These are phyloP conservation scores for Amanita thiersii DNA, from an alignment of 768 basidiomycete species.

Conservation along the genomic window DNA sequence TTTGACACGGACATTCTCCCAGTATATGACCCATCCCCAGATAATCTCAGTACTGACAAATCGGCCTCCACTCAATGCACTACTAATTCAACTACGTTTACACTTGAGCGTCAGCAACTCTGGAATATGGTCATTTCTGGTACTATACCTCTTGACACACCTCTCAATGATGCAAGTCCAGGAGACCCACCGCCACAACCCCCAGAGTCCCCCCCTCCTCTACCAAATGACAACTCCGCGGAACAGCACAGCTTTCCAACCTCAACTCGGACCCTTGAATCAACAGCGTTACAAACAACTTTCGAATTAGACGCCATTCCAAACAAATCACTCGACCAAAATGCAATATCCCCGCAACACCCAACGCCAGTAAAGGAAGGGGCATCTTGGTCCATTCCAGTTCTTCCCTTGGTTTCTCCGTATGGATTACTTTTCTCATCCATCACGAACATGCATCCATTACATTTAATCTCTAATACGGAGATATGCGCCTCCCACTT, in stretches of 20 bases:
- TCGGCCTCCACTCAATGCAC: constrained; percentile 11
- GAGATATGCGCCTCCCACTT: too few relatives aligned
- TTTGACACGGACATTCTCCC: constrained; percentile 53
- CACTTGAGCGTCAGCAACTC: constrained; percentile 29
- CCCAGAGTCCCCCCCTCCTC: constrained; percentile 11
- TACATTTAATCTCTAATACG: not conserved
- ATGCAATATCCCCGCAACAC: constrained; percentile 29
- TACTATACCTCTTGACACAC: not conserved
- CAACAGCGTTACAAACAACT: too few relatives aligned
- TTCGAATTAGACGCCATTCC: too few relatives aligned
- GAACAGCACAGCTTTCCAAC: not conserved
- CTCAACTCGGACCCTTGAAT: not conserved
- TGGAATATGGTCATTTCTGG: constrained; percentile 29
- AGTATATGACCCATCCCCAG: constrained; percentile 37
- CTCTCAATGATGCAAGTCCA: not conserved
- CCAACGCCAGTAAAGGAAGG: constrained; percentile 11
- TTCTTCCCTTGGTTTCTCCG: constrained; percentile 9
- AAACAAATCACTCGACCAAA: constrained; percentile 14
- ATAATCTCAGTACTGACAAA: constrained; percentile 13
- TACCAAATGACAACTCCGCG: constrained; percentile 19
- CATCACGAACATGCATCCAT: not conserved
- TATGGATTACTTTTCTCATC: constrained; percentile 6
- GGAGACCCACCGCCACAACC: constrained; percentile 9
- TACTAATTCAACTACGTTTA: constrained; percentile 20
- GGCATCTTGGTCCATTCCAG: not conserved